These are phyloP conservation scores for Rosellinia necatrix DNA, from an alignment of 2,329 filamentous ascomycete genomes.

Conservation along the genomic window DNA sequence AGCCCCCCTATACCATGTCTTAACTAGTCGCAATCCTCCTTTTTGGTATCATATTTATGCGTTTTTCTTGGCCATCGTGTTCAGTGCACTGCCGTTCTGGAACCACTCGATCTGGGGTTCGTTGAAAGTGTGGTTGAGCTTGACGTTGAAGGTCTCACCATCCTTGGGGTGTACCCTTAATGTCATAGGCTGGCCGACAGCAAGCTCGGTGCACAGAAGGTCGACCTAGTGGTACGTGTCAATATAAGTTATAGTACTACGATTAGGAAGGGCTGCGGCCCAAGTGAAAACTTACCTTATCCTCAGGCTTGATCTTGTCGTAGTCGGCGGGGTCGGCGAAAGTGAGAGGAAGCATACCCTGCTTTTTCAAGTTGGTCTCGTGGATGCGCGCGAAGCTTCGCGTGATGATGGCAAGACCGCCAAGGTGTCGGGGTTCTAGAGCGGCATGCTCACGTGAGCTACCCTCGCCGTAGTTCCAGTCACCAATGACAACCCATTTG, in stretches of 20 bases:
- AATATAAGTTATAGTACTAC: slow-evolving; percentile 25
- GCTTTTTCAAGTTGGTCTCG: slow-evolving; percentile 99
- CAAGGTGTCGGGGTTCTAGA: slow-evolving; percentile 95
- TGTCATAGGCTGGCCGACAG: slow-evolving; percentile 89
- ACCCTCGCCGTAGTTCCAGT: slow-evolving; percentile 99
- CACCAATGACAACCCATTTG: slow-evolving; percentile 95
- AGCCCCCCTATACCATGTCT: slow-evolving; percentile 32
- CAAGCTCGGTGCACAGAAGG: slow-evolving; percentile 84
- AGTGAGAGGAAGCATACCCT: slow-evolving; percentile 98
- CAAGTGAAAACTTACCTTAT: slow-evolving; percentile 63
- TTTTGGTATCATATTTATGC: slow-evolving; percentile 39
- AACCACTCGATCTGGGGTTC: slow-evolving; percentile 98
- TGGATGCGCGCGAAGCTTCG: slow-evolving; percentile 98
- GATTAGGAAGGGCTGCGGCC: neutral
- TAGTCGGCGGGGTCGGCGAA: slow-evolving; percentile 96
- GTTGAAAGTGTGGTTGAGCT: slow-evolving; percentile 96
- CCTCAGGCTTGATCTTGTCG: slow-evolving; percentile 92
- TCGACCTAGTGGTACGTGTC: slow-evolving; percentile 60
- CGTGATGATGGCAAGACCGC: slow-evolving; percentile 95
- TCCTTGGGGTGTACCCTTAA: slow-evolving; percentile 91
- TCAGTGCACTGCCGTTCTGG: slow-evolving; percentile 94
- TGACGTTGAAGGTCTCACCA: slow-evolving; percentile 77
- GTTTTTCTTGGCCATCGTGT: slow-evolving; percentile 89
- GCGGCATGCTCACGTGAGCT: slow-evolving; percentile 97
- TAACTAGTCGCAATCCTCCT: slow-evolving; percentile 13